Percentiles rank a stretch among this genome's conserved stretches.
phyloP scores from a whole-genome alignment of 2,329 filamentous ascomycete genomes.

The Penicillium sp. region DNA sequence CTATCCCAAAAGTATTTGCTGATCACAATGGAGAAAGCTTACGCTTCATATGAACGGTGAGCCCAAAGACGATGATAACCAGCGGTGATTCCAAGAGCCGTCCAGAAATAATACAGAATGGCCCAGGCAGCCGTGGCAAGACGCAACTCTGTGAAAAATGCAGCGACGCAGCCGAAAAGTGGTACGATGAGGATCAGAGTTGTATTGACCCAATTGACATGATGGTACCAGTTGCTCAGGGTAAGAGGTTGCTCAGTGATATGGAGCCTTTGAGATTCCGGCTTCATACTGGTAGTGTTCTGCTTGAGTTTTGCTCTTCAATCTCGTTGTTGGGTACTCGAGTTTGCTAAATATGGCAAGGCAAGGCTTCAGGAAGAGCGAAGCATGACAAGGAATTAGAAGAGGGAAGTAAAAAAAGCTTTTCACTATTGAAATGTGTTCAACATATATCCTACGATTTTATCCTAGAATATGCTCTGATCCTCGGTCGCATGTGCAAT shows the following conservation, averaged over 20 bases:
- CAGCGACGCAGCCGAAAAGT: conserved; percentile 67
- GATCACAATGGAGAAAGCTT: conserved; percentile 60
- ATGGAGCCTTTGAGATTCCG: conserved; percentile 65
- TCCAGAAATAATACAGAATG: conserved; percentile 79
- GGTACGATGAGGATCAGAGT: conserved; percentile 77
- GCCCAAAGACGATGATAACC: conserved; percentile 86
- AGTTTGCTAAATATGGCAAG: not conserved
- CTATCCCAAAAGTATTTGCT: conserved; percentile 33
- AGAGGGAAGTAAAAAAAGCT: not conserved
- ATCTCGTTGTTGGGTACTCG: not conserved
- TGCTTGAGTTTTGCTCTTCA: not conserved
- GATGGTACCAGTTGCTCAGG: conserved; percentile 81
- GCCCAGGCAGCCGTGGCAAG: conserved; percentile 72
- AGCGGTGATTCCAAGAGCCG: conserved; percentile 75
- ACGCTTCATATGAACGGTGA: conserved; percentile 63
- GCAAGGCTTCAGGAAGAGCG: not conserved
- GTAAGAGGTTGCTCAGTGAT: conserved; percentile 83
- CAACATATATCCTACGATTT: not conserved
- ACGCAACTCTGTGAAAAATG: conserved; percentile 75
- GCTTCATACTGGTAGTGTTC: not conserved
- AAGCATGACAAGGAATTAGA: not conserved
- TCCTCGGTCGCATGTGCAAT: conserved; percentile 9
- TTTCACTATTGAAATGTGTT: not conserved
- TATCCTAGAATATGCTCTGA: not conserved
- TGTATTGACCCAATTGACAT: conserved; percentile 92